Percentiles rank a stretch among this genome's conserved stretches.
Conservation (phyloP, 257 asterid genomes). For the Przewalskia tangutica region DNA sequence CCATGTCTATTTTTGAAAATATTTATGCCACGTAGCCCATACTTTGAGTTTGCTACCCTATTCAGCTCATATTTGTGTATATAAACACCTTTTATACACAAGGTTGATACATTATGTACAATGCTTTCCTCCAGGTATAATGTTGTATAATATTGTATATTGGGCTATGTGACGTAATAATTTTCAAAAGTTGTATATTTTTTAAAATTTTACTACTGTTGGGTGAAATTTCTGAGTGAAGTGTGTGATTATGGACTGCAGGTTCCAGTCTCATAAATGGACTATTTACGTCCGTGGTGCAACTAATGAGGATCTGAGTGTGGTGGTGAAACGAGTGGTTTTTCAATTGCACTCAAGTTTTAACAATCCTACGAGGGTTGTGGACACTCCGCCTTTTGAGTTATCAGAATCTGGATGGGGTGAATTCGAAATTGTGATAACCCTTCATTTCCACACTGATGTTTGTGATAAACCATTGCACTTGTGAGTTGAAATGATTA, state of each 20-base stretch:
- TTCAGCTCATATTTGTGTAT: too few relatives aligned
- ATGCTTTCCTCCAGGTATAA: too few relatives aligned
- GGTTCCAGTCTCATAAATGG: conserved; percentile 86
- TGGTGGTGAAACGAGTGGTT: conserved; percentile 66
- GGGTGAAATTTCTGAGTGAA: conserved; percentile 7
- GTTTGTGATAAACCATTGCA: conserved; percentile 73
- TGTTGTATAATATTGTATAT: too few relatives aligned
- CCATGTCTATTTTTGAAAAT: too few relatives aligned
- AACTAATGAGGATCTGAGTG: conserved; percentile 85
- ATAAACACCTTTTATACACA: too few relatives aligned
- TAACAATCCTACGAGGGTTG: conserved; percentile 67
- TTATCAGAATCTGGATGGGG: conserved; percentile 95
- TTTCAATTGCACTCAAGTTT: conserved; percentile 91
- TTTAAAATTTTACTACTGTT: too few relatives aligned
- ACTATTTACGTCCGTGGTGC: conserved; percentile 83
- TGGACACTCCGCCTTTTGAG: conserved; percentile 74
- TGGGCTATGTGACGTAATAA: too few relatives aligned
- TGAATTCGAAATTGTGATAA: conserved; percentile 81
- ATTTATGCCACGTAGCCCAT: too few relatives aligned
- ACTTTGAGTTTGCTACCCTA: too few relatives aligned
- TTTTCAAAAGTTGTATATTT: too few relatives aligned
- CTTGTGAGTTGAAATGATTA: conserved; percentile 49
- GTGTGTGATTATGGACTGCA: conserved; percentile 9
- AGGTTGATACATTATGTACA: too few relatives aligned
- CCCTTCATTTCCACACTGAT: conserved; percentile 77